Percentiles rank a stretch among this genome's conserved stretches.
These are phyloP conservation scores for Pestalotiopsis fici DNA, from an alignment of 2,329 filamentous ascomycete species.

Conservation along the genomic window DNA sequence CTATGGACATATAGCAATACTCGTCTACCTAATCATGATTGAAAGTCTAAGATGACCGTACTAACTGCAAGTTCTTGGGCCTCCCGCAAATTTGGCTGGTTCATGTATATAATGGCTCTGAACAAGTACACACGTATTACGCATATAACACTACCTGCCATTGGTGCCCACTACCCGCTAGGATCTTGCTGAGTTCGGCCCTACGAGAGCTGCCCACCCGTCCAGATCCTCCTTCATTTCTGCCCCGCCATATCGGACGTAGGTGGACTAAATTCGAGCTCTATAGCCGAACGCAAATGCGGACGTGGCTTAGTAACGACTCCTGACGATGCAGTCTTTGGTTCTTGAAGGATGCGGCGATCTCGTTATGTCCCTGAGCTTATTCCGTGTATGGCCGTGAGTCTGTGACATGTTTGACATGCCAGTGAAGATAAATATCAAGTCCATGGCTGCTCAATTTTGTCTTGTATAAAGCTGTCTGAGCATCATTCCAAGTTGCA, in stretches of 20 bases:
- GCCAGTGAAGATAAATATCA: neutral
- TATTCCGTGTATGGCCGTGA: neutral
- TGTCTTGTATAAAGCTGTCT: neutral
- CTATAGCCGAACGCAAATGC: neutral
- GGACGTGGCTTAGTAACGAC: neutral
- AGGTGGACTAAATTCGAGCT: neutral
- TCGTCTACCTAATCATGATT: too few relatives aligned
- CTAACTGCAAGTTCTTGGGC: too few relatives aligned
- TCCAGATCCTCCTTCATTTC: neutral
- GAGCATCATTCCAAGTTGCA: neutral
- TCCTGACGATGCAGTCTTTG: neutral
- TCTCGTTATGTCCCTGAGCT: neutral
- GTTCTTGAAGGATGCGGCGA: neutral
- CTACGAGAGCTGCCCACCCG: neutral
- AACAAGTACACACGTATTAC: too few relatives aligned
- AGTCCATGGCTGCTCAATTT: neutral
- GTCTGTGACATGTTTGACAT: neutral
- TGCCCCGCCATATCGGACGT: neutral
- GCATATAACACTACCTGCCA: too few relatives aligned
- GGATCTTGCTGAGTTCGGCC: neutral
- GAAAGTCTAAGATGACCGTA: too few relatives aligned
- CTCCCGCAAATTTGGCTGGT: too few relatives aligned
- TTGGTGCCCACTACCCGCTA: neutral
- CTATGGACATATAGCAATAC: too few relatives aligned
- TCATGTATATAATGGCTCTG: too few relatives aligned